These are phyloP conservation scores for Mortierella sp. DNA, from an alignment of 371 early-diverging fungal species.

Conservation along the genomic window DNA sequence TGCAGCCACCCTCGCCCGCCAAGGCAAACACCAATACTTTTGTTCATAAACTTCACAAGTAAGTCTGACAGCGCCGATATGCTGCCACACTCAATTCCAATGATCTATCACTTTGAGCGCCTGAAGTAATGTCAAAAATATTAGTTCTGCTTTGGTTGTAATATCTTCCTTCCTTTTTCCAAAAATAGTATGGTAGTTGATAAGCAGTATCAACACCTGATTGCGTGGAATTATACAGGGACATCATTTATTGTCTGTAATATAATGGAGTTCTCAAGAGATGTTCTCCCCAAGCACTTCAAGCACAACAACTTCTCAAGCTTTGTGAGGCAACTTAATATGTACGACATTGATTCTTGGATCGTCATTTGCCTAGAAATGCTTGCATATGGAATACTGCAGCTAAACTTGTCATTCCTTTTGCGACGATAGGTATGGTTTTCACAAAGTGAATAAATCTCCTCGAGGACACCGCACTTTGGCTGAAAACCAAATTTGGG, in stretches of 20 bases:
- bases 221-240: slow-evolving; percentile 86
- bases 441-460: slow-evolving; percentile 90
- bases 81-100: background rate
- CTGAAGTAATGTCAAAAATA: no score
- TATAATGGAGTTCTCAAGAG: slow-evolving; percentile 87
- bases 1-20: slow-evolving; percentile 61
- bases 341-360: slow-evolving; percentile 85
- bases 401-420: background rate
- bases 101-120: no score
- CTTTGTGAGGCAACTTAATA: slow-evolving; percentile 96
- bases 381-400: background rate
- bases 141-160: background rate
- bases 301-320: slow-evolving; percentile 95
- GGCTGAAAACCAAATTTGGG: slow-evolving; percentile 92
- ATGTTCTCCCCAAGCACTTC: slow-evolving; percentile 89
- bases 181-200: slow-evolving; percentile 83
- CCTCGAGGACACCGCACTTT: slow-evolving; percentile 86
- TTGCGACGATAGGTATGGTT: slow-evolving; percentile 75
- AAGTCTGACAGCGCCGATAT: slow-evolving; percentile 11
- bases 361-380: background rate
- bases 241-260: slow-evolving; percentile 91
- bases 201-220: slow-evolving; percentile 79
- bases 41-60: slow-evolving; percentile 76
- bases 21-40: slow-evolving; percentile 69
- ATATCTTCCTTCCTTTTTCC: background rate